These are phyloP conservation scores for Aspergillus sp. DNA, from an alignment of 2,329 filamentous ascomycete species.

Conservation along the genomic window DNA sequence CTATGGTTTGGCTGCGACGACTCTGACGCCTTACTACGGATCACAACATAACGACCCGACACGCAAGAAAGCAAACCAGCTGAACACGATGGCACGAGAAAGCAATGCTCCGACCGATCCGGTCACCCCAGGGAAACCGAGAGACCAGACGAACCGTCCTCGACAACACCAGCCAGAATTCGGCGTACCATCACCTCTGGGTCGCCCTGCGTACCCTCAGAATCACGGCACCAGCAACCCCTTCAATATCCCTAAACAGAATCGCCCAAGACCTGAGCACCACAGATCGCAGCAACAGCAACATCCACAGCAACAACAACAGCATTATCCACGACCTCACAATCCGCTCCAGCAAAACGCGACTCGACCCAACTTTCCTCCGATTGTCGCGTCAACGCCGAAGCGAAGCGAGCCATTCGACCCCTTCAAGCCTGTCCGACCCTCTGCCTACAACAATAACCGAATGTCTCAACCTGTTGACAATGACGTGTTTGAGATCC, in stretches of 20 bases:
- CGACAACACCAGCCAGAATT: constrained; percentile 52
- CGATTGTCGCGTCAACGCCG: constrained; percentile 21
- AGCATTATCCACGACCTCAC: constrained; percentile 17
- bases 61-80: neutral
- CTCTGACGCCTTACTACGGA: neutral
- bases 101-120: constrained; percentile 6
- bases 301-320: constrained; percentile 15
- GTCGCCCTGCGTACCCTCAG: constrained; percentile 43
- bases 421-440: constrained; percentile 40
- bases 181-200: constrained; percentile 58
- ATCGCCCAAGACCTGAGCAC: constrained; percentile 51
- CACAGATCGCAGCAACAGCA: constrained; percentile 36
- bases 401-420: constrained; percentile 36
- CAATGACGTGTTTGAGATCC: constrained; percentile 44
- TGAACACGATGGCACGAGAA: constrained; percentile 9
- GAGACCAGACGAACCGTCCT: constrained; percentile 23
- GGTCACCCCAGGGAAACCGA: constrained; percentile 3
- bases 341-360: constrained; percentile 13
- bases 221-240: constrained; percentile 39
- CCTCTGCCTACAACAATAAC: constrained; percentile 37
- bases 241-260: constrained; percentile 54
- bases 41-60: neutral
- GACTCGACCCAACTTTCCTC: constrained; percentile 20
- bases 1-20: neutral
- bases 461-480: constrained; percentile 23